Evolutionary conservation across 345 rosid genomes (phyloP), one percentile per base, ranked within the genome.

Genomic region (Murraya paniculata): DNA sequence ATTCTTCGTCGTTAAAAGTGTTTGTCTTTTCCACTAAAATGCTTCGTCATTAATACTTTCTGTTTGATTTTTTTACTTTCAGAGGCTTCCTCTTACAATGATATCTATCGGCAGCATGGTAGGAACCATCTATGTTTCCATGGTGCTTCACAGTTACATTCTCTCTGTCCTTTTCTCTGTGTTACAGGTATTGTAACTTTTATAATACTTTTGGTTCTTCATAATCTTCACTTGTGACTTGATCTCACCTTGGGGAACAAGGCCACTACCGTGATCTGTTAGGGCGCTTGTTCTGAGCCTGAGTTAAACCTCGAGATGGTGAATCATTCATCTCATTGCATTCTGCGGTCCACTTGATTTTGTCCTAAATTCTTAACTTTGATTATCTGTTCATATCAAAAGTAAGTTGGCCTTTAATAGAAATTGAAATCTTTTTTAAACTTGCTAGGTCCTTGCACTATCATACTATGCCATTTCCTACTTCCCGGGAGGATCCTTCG

Each of bases 61-160:
- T 58, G 16, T 68, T 19, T 4, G 6, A 9, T 9, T 18, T 50
- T 0, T n/a, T 76, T 64, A 24, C 21, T 70, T 79, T 76, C 92
- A 91, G 96, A 86, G 93, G 73, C 90, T 91, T 41, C 91, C 93
- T 53, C 85, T 88, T 77, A 86, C 95, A 9, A 78, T 88, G 80
- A 88, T 86, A 68, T 90, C 87, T 25, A 28, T 91, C 0, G 84
- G 92, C 59, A 86, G 86, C 68, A 86, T 91, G 95, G 88, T 79
- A 41, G 92, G 93, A 59, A 90, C 96, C 31, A 79, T 91, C 39
- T 91, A 90, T 80, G 93, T 87, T 45, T 90, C 93, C 60, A 86
- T 87, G 90, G 82, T 86, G 75, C 93, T 90, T 78, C 96, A 91
- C 79, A 91, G 92, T 76, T 91, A 91, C 72, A 31, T 90, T 74